Conservation (phyloP, 1,284 basidiomycete species). For the Sanghuangporus sanghuang region DNA sequence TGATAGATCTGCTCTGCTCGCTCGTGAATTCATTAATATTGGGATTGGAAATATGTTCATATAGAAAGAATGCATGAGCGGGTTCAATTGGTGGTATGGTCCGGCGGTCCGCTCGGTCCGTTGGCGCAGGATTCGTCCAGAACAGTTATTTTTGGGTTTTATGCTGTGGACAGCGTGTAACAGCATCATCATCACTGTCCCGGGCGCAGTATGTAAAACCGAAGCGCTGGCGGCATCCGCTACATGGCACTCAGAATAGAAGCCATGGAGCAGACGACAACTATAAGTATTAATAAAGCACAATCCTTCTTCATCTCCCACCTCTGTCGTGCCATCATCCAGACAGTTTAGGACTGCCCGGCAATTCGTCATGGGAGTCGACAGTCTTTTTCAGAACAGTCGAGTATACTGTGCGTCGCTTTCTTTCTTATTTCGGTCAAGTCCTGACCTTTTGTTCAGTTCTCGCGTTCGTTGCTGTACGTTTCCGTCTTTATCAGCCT, state of each 20-base stretch:
- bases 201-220: neutral
- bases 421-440: neutral
- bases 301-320: neutral
- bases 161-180: neutral
- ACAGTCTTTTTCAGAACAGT: conserved; percentile 41
- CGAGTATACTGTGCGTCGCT: conserved; percentile 50
- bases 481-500: neutral
- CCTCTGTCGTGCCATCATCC: neutral
- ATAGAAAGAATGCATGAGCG: no score
- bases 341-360: neutral
- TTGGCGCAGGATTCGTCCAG: no score
- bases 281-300: neutral
- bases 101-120: no score
- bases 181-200: neutral
- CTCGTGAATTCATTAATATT: no score
- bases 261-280: neutral
- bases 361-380: neutral
- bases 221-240: neutral
- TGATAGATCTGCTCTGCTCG: no score
- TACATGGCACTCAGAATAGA: neutral
- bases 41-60: no score
- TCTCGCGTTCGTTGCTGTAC: conserved; percentile 55
- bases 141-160: no score
- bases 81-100: no score
- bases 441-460: conserved; percentile 32